Evolutionary conservation across 352 stramenopile genomes (phyloP).

Genomic region (Aphanomyces astaci): DNA sequence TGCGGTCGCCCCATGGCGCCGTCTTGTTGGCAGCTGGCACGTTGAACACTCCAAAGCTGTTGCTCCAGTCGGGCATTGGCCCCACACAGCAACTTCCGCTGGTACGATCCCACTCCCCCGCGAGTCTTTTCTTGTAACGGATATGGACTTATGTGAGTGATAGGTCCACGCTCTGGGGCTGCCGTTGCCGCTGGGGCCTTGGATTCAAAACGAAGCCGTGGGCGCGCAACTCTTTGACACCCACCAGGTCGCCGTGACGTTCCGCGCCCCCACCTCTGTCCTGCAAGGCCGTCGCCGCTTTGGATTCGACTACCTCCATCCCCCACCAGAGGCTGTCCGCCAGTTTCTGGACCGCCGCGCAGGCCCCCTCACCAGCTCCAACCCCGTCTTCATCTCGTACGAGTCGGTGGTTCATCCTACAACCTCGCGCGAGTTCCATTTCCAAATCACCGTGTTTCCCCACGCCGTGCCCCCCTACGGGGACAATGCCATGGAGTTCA

Average conservation of each 20-base stretch:
- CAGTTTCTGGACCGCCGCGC: constrained; percentile 45
- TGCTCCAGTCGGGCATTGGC: constrained; percentile 74
- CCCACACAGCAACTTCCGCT: constrained; percentile 42
- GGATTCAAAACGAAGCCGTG: constrained; percentile 46
- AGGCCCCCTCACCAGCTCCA: constrained; percentile 37
- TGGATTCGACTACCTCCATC: constrained; percentile 29
- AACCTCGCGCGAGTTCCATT: constrained; percentile 43
- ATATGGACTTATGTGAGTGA: neutral
- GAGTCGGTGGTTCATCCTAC: constrained; percentile 39
- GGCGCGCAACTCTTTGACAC: constrained; percentile 56
- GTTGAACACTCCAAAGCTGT: constrained; percentile 65
- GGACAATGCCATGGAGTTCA: constrained; percentile 34
- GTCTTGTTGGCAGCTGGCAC: constrained; percentile 70
- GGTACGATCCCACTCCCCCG: constrained; percentile 22
- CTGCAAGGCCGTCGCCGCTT: neutral
- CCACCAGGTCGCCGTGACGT: constrained; percentile 37
- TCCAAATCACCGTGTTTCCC: constrained; percentile 50
- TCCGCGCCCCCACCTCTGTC: constrained; percentile 42
- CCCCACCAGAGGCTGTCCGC: constrained; percentile 31
- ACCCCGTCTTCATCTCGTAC: constrained; percentile 49
- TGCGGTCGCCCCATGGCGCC: constrained; percentile 27
- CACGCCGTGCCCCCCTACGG: constrained; percentile 30
- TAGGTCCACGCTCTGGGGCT: neutral
- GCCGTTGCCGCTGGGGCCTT: constrained; percentile 14
- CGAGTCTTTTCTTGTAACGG: neutral